Conservation (phyloP, 2,329 filamentous ascomycete genomes). For the Aureobasidium sp. region DNA sequence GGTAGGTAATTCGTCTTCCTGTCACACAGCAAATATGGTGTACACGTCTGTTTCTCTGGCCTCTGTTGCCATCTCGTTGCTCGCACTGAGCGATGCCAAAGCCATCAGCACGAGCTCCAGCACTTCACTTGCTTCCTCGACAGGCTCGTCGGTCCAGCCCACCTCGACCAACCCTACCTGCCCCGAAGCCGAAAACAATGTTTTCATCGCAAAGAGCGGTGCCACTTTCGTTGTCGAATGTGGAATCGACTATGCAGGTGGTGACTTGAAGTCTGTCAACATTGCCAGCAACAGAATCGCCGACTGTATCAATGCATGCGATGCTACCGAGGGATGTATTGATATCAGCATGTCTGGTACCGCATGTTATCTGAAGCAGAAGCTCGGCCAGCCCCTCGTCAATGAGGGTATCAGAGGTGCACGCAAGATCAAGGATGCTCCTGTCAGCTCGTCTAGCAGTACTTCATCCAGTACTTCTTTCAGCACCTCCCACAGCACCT, state of each 20-base stretch:
- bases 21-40: background rate
- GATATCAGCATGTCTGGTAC: constrained; percentile 14
- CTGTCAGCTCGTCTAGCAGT: background rate
- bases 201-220: constrained; percentile 7
- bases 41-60: background rate
- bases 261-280: constrained; percentile 11
- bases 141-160: background rate
- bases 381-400: background rate
- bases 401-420: constrained; percentile 6
- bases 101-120: background rate
- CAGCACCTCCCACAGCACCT: background rate
- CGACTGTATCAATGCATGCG: constrained; percentile 13
- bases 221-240: constrained; percentile 12
- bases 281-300: constrained; percentile 10
- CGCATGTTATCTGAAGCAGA: constrained; percentile 14
- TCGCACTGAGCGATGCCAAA: constrained; percentile 8
- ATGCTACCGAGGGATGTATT: constrained; percentile 11
- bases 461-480: background rate
- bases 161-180: constrained; percentile 7
- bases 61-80: constrained; percentile 1
- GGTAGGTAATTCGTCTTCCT: background rate
- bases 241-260: constrained; percentile 12
- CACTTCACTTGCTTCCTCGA: background rate
- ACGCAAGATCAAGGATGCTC: constrained; percentile 5
- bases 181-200: constrained; percentile 3